Conservation (phyloP, 2,329 filamentous ascomycete species). For the Erysiphe neolycopersici region DNA sequence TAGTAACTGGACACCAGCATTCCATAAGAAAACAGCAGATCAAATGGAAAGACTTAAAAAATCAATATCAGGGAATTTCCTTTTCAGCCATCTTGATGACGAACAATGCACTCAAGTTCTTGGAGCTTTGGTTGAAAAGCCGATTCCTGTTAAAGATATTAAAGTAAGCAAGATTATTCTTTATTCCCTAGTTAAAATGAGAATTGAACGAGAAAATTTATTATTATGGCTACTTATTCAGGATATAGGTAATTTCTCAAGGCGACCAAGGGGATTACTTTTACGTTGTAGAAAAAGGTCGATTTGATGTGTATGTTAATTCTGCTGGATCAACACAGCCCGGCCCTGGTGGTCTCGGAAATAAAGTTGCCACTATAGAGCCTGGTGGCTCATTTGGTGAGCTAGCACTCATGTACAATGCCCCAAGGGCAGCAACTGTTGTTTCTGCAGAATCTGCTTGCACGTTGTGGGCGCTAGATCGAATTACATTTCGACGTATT, state of each 20-base stretch:
- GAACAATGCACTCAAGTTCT: slow-evolving; percentile 74
- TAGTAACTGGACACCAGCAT: slow-evolving; percentile 75
- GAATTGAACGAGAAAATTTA: too few species aligned
- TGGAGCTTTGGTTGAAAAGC: slow-evolving; percentile 78
- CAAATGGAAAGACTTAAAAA: slow-evolving; percentile 55
- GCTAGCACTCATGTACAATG: slow-evolving; percentile 95
- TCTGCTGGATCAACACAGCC: slow-evolving; percentile 47
- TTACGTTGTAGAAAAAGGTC: slow-evolving; percentile 80
- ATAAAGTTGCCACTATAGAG: slow-evolving; percentile 55
- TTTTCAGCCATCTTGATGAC: slow-evolving; percentile 85
- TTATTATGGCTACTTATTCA: not conserved
- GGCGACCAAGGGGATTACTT: slow-evolving; percentile 94
- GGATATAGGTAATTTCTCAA: slow-evolving; percentile 60
- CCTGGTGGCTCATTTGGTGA: slow-evolving; percentile 89
- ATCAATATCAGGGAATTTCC: slow-evolving; percentile 70
- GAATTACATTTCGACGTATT: slow-evolving; percentile 88
- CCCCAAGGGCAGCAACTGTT: slow-evolving; percentile 82
- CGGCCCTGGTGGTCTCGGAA: slow-evolving; percentile 57
- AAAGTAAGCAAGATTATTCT: slow-evolving; percentile 20
- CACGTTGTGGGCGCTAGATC: slow-evolving; percentile 82
- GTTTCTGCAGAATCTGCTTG: slow-evolving; percentile 53
- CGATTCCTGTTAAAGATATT: slow-evolving; percentile 71
- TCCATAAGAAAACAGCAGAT: slow-evolving; percentile 56
- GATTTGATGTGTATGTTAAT: slow-evolving; percentile 82
- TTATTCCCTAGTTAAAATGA: not conserved